Percentiles rank a stretch among this genome's conserved stretches.
These are phyloP conservation scores for Musa acuminata DNA, from an alignment of 176 grass and related monocot genomes.

Conservation along the genomic window DNA sequence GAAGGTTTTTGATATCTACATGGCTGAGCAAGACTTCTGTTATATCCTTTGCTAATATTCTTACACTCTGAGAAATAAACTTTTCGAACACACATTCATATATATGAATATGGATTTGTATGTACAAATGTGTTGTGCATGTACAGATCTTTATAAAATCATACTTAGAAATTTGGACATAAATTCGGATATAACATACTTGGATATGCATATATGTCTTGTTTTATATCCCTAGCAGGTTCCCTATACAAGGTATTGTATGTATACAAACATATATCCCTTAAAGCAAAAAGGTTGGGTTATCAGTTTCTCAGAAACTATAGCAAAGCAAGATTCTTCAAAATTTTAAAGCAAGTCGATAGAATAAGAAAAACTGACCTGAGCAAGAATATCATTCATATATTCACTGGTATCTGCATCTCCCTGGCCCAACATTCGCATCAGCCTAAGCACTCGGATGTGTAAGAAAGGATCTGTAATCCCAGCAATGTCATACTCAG, in stretches of 20 bases:
- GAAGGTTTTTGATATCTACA: no score
- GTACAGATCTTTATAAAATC: neutral
- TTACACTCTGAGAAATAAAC: no score
- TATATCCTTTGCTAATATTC: no score
- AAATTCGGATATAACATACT: neutral
- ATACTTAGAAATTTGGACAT: neutral
- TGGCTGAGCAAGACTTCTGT: no score
- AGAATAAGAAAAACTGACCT: slow-evolving; percentile 48
- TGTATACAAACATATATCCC: neutral
- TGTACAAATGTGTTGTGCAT: neutral
- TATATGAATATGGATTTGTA: no score
- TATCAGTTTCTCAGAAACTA: slow-evolving; percentile 1
- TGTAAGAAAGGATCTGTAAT: slow-evolving; percentile 98
- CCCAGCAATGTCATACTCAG: slow-evolving; percentile 89
- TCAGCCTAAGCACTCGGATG: slow-evolving; percentile 80
- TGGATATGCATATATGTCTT: no score
- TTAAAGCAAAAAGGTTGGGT: neutral
- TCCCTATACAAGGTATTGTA: neutral
- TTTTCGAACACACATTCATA: no score
- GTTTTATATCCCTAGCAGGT: no score
- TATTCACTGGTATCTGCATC: slow-evolving; percentile 81
- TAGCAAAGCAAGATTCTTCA: neutral
- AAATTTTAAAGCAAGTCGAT: neutral
- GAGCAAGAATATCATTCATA: slow-evolving; percentile 99
- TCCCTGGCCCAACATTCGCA: slow-evolving; percentile 59